Base-by-base conservation (phyloP, 495 filamentous ascomycete species). In the Trichoderma parareesei region DNA sequence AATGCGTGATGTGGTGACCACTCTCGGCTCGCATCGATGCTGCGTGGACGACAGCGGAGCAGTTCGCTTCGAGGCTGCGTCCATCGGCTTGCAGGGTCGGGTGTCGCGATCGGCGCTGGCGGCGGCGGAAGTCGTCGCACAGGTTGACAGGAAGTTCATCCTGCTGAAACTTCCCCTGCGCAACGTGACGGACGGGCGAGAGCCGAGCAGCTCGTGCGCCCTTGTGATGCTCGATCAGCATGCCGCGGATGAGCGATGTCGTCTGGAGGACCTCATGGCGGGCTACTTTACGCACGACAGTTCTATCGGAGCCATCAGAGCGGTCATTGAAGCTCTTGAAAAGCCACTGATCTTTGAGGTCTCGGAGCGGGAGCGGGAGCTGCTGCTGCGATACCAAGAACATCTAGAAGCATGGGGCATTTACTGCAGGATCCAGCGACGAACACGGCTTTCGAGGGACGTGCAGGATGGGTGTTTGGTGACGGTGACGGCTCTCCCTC, bases 71-170 rank as follows among this genome's bases (percentile, higher is more conserved):
- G 68, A 43, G 5, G 64, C 55, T 48, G 40, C 65, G 0, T 62
- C 68, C 8, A 62, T 66, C 11, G 65, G 67, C 9, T 66, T 74
- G 40, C 70, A 73, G 59, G 84, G 82, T 10, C 87, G 87, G 60
- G 74, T 98, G 7, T 90, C 85, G 2, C 93, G 88, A 67, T 65
- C 78, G 11, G 81, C 81, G 5, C 80, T 98, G n/a, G 72, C 72
- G 20, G 71, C 73, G 10, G 88, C 90, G 4, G 72, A 81, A 60
- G 77, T 97, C 5, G 82, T 98, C 43, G 82, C 85, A 0, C 94
- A 98, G 68, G 88, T 98, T 0, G 93, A 98, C 69, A 81, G 75
- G 18, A 98, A 98, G 73, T 98, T 93, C 71, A 91, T 98, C 53
- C 76, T 98, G 4, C 81, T 82, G 33, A 90, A 84, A 67, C 76